Base-by-base conservation (phyloP, 106 monocot species). In the Dactylorhiza incarnata region DNA sequence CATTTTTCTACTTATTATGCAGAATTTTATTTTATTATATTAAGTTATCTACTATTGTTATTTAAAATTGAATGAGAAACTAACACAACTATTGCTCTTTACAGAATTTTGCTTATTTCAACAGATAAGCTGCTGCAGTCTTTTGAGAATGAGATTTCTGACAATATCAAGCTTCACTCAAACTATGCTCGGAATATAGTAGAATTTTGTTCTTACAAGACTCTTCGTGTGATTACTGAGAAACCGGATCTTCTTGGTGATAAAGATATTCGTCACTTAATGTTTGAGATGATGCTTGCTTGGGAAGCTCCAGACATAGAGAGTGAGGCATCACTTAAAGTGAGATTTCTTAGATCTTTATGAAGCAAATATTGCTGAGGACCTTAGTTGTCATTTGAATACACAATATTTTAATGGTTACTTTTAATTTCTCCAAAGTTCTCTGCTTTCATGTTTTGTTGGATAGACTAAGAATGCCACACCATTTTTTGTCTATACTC, bases 221-320 rank as follows among this genome's bases (percentile, higher is more conserved):
- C 92, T 55, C 86, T 95, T 73, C 84, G 82, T 55, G 80, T 75
- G 20, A 61, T 87, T 16, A 82, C 81, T 43, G 84, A 78, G 71
- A 19, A 73, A 73, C 79, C 80, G 16, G 81, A 85, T 76, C 77
- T 87, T 72, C 80, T 95, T 65, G 77, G 77, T 52, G 85, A 95
- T 63, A 95, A 90, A 82, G 83, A 84, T 58, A 85, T 95, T 78
- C 76, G 86, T 23, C 74, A 74, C 23, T 81, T 93, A 69, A 90
- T 88, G 52, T 95, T 68, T 83, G 95, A 95, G 67, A 95, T 95
- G 93, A 92, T 93, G 95, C 90, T 95, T 77, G 95, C 95, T 19
- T 95, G 95, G 95, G 90, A 92, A 80, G 74, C 81, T 47, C 90
- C 95, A 75, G 86, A 83, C 59, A 17, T 75, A 63, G 78, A 78